Evolutionary conservation across 805 yeast genomes (phyloP), one percentile per base, ranked within the genome.

Genomic region (Blastobotrys chiropterorum): DNA sequence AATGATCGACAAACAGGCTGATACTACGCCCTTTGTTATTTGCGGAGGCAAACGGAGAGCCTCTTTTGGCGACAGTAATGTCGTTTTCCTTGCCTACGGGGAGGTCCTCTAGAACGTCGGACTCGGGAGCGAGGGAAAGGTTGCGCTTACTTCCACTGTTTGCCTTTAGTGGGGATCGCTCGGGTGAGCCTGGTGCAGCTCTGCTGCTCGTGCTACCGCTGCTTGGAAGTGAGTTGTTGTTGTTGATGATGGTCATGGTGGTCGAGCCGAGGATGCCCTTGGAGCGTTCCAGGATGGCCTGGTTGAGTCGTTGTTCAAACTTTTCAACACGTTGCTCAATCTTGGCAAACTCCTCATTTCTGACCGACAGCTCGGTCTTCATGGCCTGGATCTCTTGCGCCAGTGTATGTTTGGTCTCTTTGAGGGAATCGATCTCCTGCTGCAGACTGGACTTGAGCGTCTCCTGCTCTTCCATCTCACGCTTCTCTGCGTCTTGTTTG

Each of bases 261-360:
- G 62, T 53, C 5, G 65, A 57, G 19, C 63, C 62, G 19, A 63
- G 53, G 39, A 71, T 62, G 4, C 65, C 54, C 48, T 62, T 59
- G 15, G 70, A 59, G 45, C 65, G 63, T 2, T 67, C 71, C 2
- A 65, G 43, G 15, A 61, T 57, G 34, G 68, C 39, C 6, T 62
- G 56, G 20, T 58, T 49, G 38, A 70, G 50, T 44, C 61, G 59
- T 2, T 53, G 51, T 41, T 63, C 59, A 31, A 69, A 57, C 7
- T 39, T 48, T 7, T 54, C 58, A 34, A 63, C 67, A 15, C 72
- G 65, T 2, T 56, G 49, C 34, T 64, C 65, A 7, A 72, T 54
- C 13, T 53, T 22, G 40, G 58, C 59, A 40, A 71, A 59, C 22
- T 70, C 65, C 15, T 56, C 56, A 13, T 61, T 59, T 11, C 71